Percentiles rank a stretch among this genome's conserved stretches.
Conservation (phyloP, 352 stramenopile species). For the Thraustotheca clavata region DNA sequence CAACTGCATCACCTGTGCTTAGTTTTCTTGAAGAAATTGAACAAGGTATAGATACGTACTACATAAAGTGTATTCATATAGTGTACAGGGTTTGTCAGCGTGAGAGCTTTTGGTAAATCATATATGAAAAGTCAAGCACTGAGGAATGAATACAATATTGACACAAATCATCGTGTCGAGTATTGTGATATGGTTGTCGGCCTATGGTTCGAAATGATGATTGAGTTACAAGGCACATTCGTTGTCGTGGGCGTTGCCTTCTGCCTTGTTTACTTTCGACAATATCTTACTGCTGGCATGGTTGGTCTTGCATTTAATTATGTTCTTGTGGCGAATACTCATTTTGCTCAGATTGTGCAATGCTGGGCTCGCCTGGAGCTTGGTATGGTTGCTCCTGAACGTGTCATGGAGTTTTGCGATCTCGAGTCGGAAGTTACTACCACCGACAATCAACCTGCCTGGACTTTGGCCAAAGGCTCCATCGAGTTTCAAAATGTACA, state of each 20-base stretch:
- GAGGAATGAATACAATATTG: conserved; percentile 38
- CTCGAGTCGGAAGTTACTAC: conserved; percentile 40
- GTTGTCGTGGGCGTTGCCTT: conserved; percentile 76
- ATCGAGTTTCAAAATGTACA: conserved; percentile 38
- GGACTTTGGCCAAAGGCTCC: conserved; percentile 39
- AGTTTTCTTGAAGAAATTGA: conserved; percentile 24
- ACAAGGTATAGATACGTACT: neutral
- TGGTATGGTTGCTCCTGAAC: conserved; percentile 89
- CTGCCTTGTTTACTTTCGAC: conserved; percentile 45
- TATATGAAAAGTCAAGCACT: conserved; percentile 26
- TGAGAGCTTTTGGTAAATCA: conserved; percentile 30
- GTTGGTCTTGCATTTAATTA: conserved; percentile 87
- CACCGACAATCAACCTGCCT: conserved; percentile 34
- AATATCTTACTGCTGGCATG: conserved; percentile 51
- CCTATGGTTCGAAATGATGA: conserved; percentile 73
- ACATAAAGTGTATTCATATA: conserved; percentile 19
- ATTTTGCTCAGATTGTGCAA: conserved; percentile 72
- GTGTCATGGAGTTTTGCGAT: conserved; percentile 73
- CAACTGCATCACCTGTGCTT: conserved; percentile 35
- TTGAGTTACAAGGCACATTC: conserved; percentile 74
- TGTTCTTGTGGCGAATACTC: conserved; percentile 72
- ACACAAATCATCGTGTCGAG: conserved; percentile 57
- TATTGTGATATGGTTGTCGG: conserved; percentile 59
- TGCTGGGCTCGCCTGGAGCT: conserved; percentile 84
- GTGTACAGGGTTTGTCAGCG: conserved; percentile 28